These are phyloP conservation scores for Polygonum maritimum DNA, from an alignment of 148 eudicot genomes.

Conservation along the genomic window DNA sequence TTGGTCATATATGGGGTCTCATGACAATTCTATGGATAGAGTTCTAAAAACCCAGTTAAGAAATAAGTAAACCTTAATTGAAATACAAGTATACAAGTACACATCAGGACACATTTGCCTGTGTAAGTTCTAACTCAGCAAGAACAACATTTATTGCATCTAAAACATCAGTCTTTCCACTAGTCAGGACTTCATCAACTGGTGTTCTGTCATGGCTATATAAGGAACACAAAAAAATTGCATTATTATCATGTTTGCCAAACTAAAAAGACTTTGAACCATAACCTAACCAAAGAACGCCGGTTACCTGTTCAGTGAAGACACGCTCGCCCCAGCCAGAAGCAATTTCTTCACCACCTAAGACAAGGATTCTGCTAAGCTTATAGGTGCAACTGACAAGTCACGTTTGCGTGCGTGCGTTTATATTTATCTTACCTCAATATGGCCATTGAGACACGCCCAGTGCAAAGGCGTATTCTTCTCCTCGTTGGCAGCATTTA, in stretches of 20 bases:
- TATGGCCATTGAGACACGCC: slow-evolving; percentile 77
- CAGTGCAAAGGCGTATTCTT: slow-evolving; percentile 89
- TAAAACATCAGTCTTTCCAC: slow-evolving; percentile 9
- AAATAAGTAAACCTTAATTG: too few species aligned
- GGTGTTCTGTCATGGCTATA: slow-evolving; percentile 5
- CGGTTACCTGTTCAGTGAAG: slow-evolving; percentile 7
- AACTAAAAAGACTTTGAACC: not conserved
- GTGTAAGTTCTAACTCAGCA: slow-evolving; percentile 1
- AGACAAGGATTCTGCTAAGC: not conserved
- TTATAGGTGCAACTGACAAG: not conserved
- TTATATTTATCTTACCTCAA: not conserved
- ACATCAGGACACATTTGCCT: slow-evolving; percentile 4
- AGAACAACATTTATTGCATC: not conserved
- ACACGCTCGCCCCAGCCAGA: slow-evolving; percentile 3
- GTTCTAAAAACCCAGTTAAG: too few species aligned
- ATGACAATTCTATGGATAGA: too few species aligned
- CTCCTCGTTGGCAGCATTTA: slow-evolving; percentile 54
- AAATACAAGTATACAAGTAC: too few species aligned
- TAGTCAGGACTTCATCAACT: slow-evolving; percentile 7
- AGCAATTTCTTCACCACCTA: slow-evolving; percentile 8
- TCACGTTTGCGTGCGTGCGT: not conserved
- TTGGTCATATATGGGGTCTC: too few species aligned
- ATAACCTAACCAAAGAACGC: not conserved
- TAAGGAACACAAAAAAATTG: not conserved
- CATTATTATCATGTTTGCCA: not conserved